Conservation (phyloP, 2,329 filamentous ascomycete genomes). For the Aspergillus uvarum region DNA sequence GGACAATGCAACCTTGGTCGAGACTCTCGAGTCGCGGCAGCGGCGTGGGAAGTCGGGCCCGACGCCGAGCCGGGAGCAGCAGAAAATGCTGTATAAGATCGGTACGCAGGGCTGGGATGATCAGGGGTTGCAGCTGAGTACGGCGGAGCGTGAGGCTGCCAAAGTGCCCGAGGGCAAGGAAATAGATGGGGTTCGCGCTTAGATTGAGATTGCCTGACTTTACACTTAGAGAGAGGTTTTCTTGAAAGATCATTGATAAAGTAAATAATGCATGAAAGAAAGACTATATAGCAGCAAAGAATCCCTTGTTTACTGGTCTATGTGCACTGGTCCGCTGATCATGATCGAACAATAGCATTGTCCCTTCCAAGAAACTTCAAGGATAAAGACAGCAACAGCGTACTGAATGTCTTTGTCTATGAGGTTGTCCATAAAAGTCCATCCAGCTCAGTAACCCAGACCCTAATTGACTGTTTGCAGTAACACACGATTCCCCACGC, state of each 20-base stretch:
- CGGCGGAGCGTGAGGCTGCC: slow-evolving; percentile 34
- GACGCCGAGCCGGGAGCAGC: slow-evolving; percentile 35
- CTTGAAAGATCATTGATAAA: slow-evolving; percentile 15
- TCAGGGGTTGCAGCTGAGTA: slow-evolving; percentile 41
- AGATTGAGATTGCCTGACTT: background rate
- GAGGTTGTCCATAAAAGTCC: background rate
- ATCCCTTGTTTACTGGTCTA: background rate
- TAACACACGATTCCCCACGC: background rate
- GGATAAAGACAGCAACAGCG: background rate
- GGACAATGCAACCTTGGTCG: slow-evolving; percentile 43
- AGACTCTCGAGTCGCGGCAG: slow-evolving; percentile 43
- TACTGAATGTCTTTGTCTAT: background rate
- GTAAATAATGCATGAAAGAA: background rate
- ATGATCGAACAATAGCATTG: background rate
- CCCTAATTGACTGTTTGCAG: background rate
- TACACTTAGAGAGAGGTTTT: slow-evolving; percentile 28
- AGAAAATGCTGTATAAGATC: slow-evolving; percentile 40
- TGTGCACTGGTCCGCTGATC: background rate
- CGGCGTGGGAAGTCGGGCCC: slow-evolving; percentile 41
- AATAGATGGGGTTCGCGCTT: slow-evolving; percentile 31
- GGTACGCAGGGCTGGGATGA: slow-evolving; percentile 46
- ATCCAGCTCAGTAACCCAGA: background rate
- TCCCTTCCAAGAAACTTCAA: background rate
- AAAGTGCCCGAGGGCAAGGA: slow-evolving; percentile 36
- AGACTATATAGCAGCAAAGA: background rate